Base-by-base conservation (phyloP, 2,329 filamentous ascomycete genomes). In the Colletotrichum musae region DNA sequence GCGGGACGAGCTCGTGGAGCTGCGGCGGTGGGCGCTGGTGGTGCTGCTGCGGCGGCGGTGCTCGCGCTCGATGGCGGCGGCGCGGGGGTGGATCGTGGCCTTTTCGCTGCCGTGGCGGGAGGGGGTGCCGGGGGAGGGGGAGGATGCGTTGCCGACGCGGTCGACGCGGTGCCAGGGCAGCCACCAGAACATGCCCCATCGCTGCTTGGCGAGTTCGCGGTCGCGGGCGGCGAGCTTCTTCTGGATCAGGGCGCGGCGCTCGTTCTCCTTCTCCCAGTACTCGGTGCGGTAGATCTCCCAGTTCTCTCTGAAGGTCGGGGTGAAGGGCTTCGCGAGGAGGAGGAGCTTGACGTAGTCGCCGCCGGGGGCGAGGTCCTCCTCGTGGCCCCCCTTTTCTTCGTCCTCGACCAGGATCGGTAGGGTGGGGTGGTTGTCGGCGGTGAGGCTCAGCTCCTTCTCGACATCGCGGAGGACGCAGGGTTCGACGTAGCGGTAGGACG, bases 211-310 rank as follows among this genome's bases (percentile, higher is more conserved):
- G 47, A 93, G 82, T 70, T 92, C 89, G 18, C 87, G 86, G 74
- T 95, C 91, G 39, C 89, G 87, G 59, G 90, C 87, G 71, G 90
- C 88, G 58, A 97, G 83, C 76, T 93, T 93, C 51, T 86, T 77
- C 50, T 94, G 88, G 26, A 98, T 84, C 66, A 93, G 83, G 3
- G 92, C 88, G 13, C 96, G 90, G 2, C 95, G 91, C 79, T 97
- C 94, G 77, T 99, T 99, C 80, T 99, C 96, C 70, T 91, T 91
- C 75, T 98, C 95, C 96, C 96, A 99, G 81, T 98, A 99, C 70
- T 98, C 95, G 41, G 92, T 91, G 61, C 96, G 89, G 80, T 97
- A 99, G 16, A 95, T 86, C 77, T 99, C 96, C 96, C 96, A 99
- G 73, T 97, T 97, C 79, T 98, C 95, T 21, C 96, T 89, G 77